Evolutionary conservation across 2,329 filamentous ascomycete genomes (phyloP).

Genomic region (Botrytis paeoniae): DNA sequence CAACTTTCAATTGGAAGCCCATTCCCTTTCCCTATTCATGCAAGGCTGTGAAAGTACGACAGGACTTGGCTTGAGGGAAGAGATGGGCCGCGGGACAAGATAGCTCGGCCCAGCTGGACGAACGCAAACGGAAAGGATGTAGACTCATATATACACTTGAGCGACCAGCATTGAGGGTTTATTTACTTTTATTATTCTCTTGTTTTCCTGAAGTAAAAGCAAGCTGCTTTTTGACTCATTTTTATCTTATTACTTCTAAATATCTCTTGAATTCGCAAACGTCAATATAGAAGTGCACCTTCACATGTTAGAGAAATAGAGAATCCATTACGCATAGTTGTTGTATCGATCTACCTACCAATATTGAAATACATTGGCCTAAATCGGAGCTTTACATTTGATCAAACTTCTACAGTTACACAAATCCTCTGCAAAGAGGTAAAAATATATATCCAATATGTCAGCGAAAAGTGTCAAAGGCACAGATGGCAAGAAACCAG

Average conservation of each 20-base stretch:
- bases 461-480: slow-evolving; percentile 57
- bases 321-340: not conserved
- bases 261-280: not conserved
- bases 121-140: slow-evolving; percentile 6
- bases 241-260: not conserved
- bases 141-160: slow-evolving; percentile 15
- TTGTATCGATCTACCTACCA: not conserved
- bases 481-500: slow-evolving; percentile 65
- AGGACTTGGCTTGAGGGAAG: not conserved
- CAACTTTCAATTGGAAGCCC: slow-evolving; percentile 7
- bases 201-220: not conserved
- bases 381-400: not conserved
- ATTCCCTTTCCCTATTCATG: slow-evolving; percentile 10
- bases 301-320: slow-evolving; percentile 1
- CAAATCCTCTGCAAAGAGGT: not conserved
- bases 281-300: not conserved
- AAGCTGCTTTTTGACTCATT: slow-evolving; percentile 4
- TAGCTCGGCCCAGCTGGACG: slow-evolving; percentile 14
- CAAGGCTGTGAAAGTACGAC: slow-evolving; percentile 11
- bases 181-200: not conserved
- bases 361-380: not conserved
- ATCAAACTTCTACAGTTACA: not conserved
- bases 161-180: not conserved
- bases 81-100: slow-evolving; percentile 16
- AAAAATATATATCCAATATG: slow-evolving; percentile 44